These are phyloP conservation scores for Sporothrix phasma DNA, from an alignment of 2,329 filamentous ascomycete genomes.

Conservation along the genomic window DNA sequence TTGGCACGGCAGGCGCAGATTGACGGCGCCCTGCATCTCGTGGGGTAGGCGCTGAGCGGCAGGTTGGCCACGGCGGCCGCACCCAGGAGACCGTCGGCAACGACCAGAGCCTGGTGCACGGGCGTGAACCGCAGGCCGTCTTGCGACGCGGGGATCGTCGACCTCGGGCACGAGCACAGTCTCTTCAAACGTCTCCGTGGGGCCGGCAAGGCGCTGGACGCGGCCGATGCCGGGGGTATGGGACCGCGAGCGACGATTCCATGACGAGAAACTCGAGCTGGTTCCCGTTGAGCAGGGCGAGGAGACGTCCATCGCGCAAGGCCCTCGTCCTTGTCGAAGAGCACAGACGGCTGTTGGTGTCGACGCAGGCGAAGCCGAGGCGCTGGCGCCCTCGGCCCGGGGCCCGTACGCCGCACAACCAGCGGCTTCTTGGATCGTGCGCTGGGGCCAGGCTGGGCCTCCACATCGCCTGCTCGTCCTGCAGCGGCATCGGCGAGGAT, in stretches of 20 bases:
- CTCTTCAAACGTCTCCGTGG: slow-evolving; percentile 44
- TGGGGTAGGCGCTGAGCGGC: slow-evolving; percentile 30
- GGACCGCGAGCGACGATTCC: slow-evolving; percentile 32
- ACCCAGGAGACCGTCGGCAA: slow-evolving; percentile 63
- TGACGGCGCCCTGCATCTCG: slow-evolving; percentile 46
- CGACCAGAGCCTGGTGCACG: slow-evolving; percentile 70
- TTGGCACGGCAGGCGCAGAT: slow-evolving; percentile 36
- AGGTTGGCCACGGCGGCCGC: slow-evolving; percentile 44
- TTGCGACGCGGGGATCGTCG: slow-evolving; percentile 56
- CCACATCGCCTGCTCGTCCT: slow-evolving; percentile 55
- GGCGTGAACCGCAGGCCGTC: slow-evolving; percentile 49
- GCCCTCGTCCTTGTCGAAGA: slow-evolving; percentile 27
- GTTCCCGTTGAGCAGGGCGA: slow-evolving; percentile 50
- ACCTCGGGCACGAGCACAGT: slow-evolving; percentile 66
- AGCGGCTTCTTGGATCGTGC: slow-evolving; percentile 47
- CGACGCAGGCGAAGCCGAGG: slow-evolving; percentile 16
- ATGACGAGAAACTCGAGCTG: slow-evolving; percentile 56
- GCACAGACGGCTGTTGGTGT: slow-evolving; percentile 20
- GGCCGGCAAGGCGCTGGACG: slow-evolving; percentile 25
- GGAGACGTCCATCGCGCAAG: slow-evolving; percentile 52
- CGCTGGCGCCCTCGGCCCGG: slow-evolving; percentile 22
- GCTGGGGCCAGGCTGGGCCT: slow-evolving; percentile 47
- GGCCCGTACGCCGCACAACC: slow-evolving; percentile 46
- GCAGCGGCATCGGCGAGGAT: slow-evolving; percentile 62
- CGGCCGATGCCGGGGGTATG: slow-evolving; percentile 36